Percentiles rank a stretch among this genome's conserved stretches.
Conservation (phyloP, 768 basidiomycete species). For the Suillus cothurnatus region DNA sequence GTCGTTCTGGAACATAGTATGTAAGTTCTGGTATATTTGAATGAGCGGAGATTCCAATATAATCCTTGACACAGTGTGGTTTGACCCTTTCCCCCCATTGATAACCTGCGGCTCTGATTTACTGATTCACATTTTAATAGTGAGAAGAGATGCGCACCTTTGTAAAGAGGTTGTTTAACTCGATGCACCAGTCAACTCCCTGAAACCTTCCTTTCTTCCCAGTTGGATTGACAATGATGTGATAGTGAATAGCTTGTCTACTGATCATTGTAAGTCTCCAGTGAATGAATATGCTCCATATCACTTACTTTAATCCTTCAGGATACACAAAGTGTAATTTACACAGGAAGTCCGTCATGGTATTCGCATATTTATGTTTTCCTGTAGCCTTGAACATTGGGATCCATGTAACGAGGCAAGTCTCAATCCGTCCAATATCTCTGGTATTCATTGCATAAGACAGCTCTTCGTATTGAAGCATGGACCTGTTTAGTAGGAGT, state of each 20-base stretch:
- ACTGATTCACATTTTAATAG: not conserved
- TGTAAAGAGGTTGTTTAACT: constrained; percentile 45
- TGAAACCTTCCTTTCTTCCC: constrained; percentile 33
- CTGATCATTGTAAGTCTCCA: not conserved
- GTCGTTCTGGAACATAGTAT: too few relatives aligned
- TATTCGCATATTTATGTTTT: constrained; percentile 36
- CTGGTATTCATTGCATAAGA: constrained; percentile 33
- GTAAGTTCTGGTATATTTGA: too few relatives aligned
- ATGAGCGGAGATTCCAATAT: too few relatives aligned
- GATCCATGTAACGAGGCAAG: constrained; percentile 26
- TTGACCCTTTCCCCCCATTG: constrained; percentile 38
- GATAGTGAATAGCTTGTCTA: constrained; percentile 21
- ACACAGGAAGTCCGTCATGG: constrained; percentile 27
- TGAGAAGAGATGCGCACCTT: constrained; percentile 31
- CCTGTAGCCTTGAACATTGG: constrained; percentile 27
- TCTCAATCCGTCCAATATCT: constrained; percentile 34
- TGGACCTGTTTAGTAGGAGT: constrained; percentile 30
- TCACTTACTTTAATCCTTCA: constrained; percentile 11
- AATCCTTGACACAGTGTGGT: too few relatives aligned
- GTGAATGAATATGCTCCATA: too few relatives aligned
- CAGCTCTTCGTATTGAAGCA: constrained; percentile 42
- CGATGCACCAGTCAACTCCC: constrained; percentile 42
- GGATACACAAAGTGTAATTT: constrained; percentile 31
- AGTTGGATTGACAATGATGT: constrained; percentile 38
- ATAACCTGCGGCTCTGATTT: too few relatives aligned